Conservation (phyloP, 1,139 yeast genomes). For the Saccharomycopsis crataegensis region DNA sequence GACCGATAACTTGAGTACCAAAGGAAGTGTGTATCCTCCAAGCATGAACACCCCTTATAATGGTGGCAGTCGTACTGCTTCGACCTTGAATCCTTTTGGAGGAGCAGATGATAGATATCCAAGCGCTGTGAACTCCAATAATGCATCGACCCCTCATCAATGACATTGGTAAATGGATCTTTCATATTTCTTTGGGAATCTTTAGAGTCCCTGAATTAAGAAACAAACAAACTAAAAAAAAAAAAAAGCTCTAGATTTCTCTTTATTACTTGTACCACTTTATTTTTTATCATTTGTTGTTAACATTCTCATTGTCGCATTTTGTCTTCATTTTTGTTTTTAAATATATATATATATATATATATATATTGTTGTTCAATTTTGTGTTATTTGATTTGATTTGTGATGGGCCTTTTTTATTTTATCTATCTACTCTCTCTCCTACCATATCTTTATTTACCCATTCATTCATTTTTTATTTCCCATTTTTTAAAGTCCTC, state of each 20-base stretch:
- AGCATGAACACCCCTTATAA: background rate
- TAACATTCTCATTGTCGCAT: no score
- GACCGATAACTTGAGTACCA: constrained; percentile 5
- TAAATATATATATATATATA: no score
- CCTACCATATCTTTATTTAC: background rate
- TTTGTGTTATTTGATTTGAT: background rate
- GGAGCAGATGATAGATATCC: constrained; percentile 7
- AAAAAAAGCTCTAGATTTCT: no score
- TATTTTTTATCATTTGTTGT: no score
- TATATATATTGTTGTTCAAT: background rate
- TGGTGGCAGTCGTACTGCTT: no score
- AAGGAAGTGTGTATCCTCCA: background rate
- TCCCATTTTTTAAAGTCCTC: background rate
- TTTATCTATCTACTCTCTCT: background rate
- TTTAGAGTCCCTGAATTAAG: no score
- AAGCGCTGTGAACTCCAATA: background rate
- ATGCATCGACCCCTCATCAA: no score
- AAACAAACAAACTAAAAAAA: no score
- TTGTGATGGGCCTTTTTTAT: background rate
- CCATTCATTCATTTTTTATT: background rate
- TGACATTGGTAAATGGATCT: no score
- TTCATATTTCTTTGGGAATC: no score
- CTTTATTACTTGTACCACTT: no score
- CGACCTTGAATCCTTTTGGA: constrained; percentile 8
- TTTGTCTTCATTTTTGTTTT: no score